A percentile compares a stretch with the other conserved stretches of the same genome.
Conservation (phyloP, 2,329 filamentous ascomycete species). For the Penicillium paneum region DNA sequence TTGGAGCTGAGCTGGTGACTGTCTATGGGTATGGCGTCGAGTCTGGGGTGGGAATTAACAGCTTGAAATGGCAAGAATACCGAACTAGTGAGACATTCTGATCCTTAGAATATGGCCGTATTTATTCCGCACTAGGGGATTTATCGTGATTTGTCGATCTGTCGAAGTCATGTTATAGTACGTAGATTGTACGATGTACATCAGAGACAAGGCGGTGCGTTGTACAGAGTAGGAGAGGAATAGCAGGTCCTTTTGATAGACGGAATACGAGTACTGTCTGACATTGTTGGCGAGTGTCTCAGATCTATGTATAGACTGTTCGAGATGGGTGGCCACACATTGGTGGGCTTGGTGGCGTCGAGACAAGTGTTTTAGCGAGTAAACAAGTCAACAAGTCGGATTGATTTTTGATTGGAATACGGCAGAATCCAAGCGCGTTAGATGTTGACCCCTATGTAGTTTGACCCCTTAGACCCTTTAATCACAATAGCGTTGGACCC, state of each 20-base stretch:
- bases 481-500: too few relatives aligned
- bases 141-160: not conserved
- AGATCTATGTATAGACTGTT: conserved; percentile 3
- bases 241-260: not conserved
- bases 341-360: not conserved
- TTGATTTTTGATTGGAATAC: not conserved
- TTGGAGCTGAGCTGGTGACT: not conserved
- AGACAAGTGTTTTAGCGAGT: not conserved
- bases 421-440: not conserved
- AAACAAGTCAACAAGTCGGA: not conserved
- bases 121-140: not conserved
- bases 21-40: not conserved
- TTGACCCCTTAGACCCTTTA: not conserved
- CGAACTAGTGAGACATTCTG: not conserved
- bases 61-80: not conserved
- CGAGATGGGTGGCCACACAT: not conserved
- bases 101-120: not conserved
- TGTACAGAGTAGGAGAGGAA: not conserved
- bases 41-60: too few relatives aligned
- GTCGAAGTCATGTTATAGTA: not conserved
- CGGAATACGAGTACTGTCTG: too few relatives aligned
- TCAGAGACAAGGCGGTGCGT: not conserved
- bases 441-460: not conserved
- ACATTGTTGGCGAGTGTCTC: not conserved
- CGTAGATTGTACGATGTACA: too few relatives aligned